Evolutionary conservation across 1,139 yeast genomes (phyloP).

Genomic region (Saccharomyces uvarum): DNA sequence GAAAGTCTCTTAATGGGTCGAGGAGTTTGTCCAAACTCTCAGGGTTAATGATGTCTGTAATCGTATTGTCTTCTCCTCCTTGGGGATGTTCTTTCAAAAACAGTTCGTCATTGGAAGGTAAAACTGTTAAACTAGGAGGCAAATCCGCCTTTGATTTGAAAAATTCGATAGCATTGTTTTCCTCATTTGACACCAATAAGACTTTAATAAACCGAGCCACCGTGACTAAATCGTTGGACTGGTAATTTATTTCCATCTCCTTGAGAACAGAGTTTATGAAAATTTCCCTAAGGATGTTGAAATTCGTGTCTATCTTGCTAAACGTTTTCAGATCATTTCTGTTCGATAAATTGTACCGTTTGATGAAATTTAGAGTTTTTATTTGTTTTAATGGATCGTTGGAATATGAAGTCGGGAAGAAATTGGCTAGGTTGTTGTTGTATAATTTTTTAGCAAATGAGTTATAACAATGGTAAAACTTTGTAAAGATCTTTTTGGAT

Average conservation of each 20-base stretch:
- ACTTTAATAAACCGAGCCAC: constrained; percentile 35
- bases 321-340: constrained; percentile 15
- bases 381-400: constrained; percentile 28
- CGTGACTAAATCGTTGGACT: constrained; percentile 40
- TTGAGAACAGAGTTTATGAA: constrained; percentile 66
- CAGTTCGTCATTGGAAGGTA: constrained; percentile 22
- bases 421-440: constrained; percentile 19
- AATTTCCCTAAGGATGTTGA: constrained; percentile 40
- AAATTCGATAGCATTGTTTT: constrained; percentile 41
- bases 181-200: constrained; percentile 35
- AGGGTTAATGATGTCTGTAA: background rate
- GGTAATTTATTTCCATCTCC: constrained; percentile 61
- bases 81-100: background rate
- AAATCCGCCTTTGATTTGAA: constrained; percentile 41
- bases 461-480: constrained; percentile 17
- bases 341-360: constrained; percentile 19
- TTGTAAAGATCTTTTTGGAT: constrained; percentile 14
- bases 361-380: constrained; percentile 19
- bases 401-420: constrained; percentile 22
- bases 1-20: constrained; percentile 3
- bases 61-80: background rate
- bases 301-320: constrained; percentile 16
- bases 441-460: constrained; percentile 20
- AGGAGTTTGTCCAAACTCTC: constrained; percentile 14
- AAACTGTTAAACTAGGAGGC: constrained; percentile 28